Conservation (phyloP, 768 basidiomycete genomes). For the Lepiota subincarnata region DNA sequence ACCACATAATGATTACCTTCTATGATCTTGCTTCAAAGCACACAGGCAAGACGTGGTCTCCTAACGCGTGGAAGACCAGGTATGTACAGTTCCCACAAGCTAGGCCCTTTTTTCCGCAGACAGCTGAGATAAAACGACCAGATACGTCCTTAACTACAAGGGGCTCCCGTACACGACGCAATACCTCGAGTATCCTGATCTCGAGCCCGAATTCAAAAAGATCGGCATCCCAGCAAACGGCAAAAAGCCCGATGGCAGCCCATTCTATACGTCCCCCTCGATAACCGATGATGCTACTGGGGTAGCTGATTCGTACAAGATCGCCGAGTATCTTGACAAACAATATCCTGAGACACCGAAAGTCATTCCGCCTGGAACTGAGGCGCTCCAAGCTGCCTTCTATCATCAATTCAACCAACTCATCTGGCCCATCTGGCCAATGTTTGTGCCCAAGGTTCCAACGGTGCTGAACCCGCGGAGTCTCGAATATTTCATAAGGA, state of each 20-base stretch:
- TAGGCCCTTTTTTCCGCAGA: not conserved
- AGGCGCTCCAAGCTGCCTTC: slow-evolving; percentile 38
- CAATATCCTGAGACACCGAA: slow-evolving; percentile 37
- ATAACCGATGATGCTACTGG: slow-evolving; percentile 45
- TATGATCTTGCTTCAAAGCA: too few relatives aligned
- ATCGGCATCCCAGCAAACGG: slow-evolving; percentile 33
- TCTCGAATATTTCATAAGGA: slow-evolving; percentile 2
- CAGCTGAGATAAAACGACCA: not conserved
- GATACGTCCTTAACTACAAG: slow-evolving; percentile 34
- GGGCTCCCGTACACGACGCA: slow-evolving; percentile 39
- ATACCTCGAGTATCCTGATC: slow-evolving; percentile 51
- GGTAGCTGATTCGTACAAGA: slow-evolving; percentile 39
- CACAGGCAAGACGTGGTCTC: slow-evolving; percentile 25
- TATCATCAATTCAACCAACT: not conserved
- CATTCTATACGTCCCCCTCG: slow-evolving; percentile 43
- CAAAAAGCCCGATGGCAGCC: slow-evolving; percentile 26
- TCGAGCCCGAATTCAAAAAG: slow-evolving; percentile 31
- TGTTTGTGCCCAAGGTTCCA: not conserved
- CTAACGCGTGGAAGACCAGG: slow-evolving; percentile 28
- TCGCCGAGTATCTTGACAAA: slow-evolving; percentile 48
- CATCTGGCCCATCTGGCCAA: not conserved
- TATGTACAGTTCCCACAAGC: slow-evolving; percentile 6
- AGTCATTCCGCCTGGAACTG: slow-evolving; percentile 28
- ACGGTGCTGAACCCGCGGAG: not conserved
- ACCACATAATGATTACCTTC: slow-evolving; percentile 26